These are phyloP conservation scores for Spergularia marina DNA, from an alignment of 148 eudicot genomes.

Conservation along the genomic window DNA sequence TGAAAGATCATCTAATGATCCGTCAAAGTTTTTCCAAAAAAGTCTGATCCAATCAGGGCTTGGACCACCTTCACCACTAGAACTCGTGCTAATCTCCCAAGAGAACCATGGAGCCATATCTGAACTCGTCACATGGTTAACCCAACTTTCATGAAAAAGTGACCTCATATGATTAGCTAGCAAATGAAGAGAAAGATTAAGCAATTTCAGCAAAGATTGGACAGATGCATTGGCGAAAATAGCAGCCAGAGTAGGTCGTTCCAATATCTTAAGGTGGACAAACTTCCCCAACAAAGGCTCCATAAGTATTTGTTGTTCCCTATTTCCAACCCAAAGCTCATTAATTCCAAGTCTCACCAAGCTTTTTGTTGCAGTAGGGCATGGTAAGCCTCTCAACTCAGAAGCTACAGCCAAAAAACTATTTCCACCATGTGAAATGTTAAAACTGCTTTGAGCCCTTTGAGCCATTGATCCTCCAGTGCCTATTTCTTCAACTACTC, in stretches of 20 bases:
- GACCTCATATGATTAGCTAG: conserved; percentile 67
- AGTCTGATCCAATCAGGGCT: conserved; percentile 88
- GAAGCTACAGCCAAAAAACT: conserved; percentile 50
- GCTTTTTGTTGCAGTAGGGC: conserved; percentile 68
- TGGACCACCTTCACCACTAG: conserved; percentile 76
- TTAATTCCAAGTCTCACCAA: conserved; percentile 56
- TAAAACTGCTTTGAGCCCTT: conserved; percentile 44
- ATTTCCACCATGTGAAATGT: conserved; percentile 38
- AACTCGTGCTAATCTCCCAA: conserved; percentile 63
- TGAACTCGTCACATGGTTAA: conserved; percentile 68
- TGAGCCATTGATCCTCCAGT: conserved; percentile 60
- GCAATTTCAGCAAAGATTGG: conserved; percentile 61
- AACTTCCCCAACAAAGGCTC: conserved; percentile 74
- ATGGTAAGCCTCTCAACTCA: conserved; percentile 86
- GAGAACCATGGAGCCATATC: conserved; percentile 93
- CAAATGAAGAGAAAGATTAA: conserved; percentile 62
- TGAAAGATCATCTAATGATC: conserved; percentile 67
- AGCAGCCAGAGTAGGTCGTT: conserved; percentile 62
- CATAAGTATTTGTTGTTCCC: conserved; percentile 71
- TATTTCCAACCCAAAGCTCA: conserved; percentile 87
- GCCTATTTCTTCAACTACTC: conserved; percentile 94
- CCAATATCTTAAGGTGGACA: conserved; percentile 65
- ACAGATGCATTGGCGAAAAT: conserved; percentile 49
- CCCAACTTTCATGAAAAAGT: conserved; percentile 89
- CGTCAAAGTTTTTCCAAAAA: conserved; percentile 82